Percentiles rank a stretch among this genome's conserved stretches.
phyloP scores from a whole-genome alignment of 2,329 filamentous ascomycete species.

The Neofusicoccum sp. region DNA sequence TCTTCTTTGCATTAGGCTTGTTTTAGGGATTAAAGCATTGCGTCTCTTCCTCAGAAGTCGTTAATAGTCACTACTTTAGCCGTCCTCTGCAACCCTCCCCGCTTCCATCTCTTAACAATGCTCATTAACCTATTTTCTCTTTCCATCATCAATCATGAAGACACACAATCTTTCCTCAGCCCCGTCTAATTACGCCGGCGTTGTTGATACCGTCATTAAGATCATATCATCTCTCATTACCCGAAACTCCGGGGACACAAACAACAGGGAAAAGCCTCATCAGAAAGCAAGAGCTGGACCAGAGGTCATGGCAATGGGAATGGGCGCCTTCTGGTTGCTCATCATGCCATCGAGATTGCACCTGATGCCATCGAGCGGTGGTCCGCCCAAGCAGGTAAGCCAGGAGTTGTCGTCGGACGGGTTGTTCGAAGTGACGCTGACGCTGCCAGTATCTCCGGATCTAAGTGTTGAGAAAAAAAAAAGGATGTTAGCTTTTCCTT shows the following conservation, averaged over 20 bases:
- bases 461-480: not conserved
- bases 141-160: too few relatives aligned
- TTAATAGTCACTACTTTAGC: too few relatives aligned
- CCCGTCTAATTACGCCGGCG: too few relatives aligned
- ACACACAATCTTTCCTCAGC: too few relatives aligned
- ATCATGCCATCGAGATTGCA: constrained; percentile 14
- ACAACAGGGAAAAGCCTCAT: not conserved
- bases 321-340: not conserved
- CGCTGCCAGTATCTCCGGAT: not conserved
- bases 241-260: too few relatives aligned
- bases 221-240: not conserved
- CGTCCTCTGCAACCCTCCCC: too few relatives aligned
- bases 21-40: too few relatives aligned
- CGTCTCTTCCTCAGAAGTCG: too few relatives aligned
- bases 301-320: not conserved
- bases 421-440: constrained; percentile 10
- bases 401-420: not conserved
- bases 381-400: constrained; percentile 16
- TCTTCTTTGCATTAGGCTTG: too few relatives aligned
- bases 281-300: not conserved
- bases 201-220: too few relatives aligned
- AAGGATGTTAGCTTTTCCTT: not conserved
- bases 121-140: too few relatives aligned
- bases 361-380: constrained; percentile 17
- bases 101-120: too few relatives aligned